Conservation (phyloP, 371 early-diverging fungal genomes). For the Chytridiales sp. region DNA sequence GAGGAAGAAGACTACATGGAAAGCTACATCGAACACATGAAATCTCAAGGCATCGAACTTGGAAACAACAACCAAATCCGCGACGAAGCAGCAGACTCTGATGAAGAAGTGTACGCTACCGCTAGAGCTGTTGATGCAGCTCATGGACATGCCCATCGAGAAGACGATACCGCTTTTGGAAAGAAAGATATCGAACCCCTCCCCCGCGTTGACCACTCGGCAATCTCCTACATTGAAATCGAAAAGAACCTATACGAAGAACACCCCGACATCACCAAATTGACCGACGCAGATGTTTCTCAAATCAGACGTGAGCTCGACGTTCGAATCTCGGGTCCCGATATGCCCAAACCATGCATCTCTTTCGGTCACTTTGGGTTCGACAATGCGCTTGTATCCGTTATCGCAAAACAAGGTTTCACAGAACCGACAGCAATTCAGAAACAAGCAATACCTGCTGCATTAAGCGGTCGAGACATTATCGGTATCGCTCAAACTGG, state of each 20-base stretch:
- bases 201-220: slow-evolving; percentile 67
- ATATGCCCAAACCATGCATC: slow-evolving; percentile 73
- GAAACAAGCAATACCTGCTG: slow-evolving; percentile 94
- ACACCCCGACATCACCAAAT: slow-evolving; percentile 58
- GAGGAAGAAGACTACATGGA: slow-evolving; percentile 83
- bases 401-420: slow-evolving; percentile 83
- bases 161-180: slow-evolving; percentile 3
- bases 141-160: slow-evolving; percentile 21
- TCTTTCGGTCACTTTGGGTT: slow-evolving; percentile 89
- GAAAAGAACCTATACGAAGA: slow-evolving; percentile 83
- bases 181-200: slow-evolving; percentile 68
- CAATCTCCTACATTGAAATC: slow-evolving; percentile 69
- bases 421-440: slow-evolving; percentile 98
- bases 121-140: slow-evolving; percentile 77
- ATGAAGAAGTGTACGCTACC: slow-evolving; percentile 84
- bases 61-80: slow-evolving; percentile 52
- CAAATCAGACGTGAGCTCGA: slow-evolving; percentile 50
- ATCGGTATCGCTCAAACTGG: slow-evolving; percentile 99
- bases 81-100: slow-evolving; percentile 64
- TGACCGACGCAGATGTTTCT: slow-evolving; percentile 57
- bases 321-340: slow-evolving; percentile 52
- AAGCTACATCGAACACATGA: slow-evolving; percentile 75
- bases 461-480: slow-evolving; percentile 88
- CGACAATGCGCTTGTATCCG: slow-evolving; percentile 67
- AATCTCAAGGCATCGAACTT: slow-evolving; percentile 67